These are phyloP conservation scores for Syzygium aromaticum DNA, from an alignment of 345 rosid genomes.

Conservation along the genomic window DNA sequence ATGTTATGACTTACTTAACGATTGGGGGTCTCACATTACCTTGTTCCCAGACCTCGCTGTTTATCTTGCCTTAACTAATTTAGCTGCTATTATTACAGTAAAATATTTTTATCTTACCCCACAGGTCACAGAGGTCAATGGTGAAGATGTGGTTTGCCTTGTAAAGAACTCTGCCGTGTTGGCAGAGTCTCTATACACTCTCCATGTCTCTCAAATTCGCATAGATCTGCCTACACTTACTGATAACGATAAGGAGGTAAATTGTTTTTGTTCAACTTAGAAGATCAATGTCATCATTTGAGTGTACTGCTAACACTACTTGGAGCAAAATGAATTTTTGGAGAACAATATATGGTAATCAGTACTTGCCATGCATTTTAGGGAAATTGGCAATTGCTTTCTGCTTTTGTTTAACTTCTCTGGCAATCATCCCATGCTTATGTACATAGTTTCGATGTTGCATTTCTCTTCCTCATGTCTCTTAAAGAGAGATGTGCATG, in stretches of 20 bases:
- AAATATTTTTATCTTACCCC: not conserved
- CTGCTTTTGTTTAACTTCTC: not conserved
- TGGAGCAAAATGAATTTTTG: not conserved
- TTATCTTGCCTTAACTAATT: not conserved
- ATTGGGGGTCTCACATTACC: not conserved
- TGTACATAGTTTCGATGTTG: not conserved
- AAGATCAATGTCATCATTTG: not conserved
- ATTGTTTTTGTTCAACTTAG: not conserved
- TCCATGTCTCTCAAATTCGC: conserved; percentile 65
- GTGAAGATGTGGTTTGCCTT: conserved; percentile 61
- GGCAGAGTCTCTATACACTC: conserved; percentile 41
- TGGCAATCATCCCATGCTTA: not conserved
- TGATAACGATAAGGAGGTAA: conserved; percentile 55
- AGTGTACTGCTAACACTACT: not conserved
- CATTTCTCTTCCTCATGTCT: not conserved
- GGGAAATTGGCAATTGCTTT: not conserved
- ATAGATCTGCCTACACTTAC: conserved; percentile 57
- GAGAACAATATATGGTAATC: not conserved
- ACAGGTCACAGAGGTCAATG: conserved; percentile 45
- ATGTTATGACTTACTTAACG: not conserved
- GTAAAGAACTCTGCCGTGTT: conserved; percentile 59
- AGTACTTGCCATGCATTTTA: not conserved
- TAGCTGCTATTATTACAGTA: not conserved
- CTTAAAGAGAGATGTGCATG: not conserved
- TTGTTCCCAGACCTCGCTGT: not conserved